Evolutionary conservation across 495 filamentous ascomycete genomes (phyloP).

Genomic region (Neurospora intermedia): DNA sequence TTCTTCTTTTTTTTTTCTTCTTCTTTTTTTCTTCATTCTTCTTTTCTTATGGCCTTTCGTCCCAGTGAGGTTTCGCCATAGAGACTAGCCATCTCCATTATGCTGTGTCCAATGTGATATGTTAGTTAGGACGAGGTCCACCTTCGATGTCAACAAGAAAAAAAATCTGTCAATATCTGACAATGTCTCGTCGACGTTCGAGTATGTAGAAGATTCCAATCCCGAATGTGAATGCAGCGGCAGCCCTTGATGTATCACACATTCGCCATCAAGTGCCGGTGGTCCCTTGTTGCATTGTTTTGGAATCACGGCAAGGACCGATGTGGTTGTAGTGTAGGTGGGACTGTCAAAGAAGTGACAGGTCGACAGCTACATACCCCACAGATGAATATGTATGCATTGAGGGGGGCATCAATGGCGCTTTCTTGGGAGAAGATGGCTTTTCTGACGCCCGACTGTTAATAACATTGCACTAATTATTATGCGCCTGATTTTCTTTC

Average conservation of each 20-base stretch:
- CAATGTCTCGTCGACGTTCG: background rate
- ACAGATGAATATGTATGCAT: too few relatives aligned
- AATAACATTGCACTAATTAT: too few relatives aligned
- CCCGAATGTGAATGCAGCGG: too few relatives aligned
- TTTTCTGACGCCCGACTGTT: background rate
- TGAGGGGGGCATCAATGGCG: background rate
- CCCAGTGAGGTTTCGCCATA: background rate
- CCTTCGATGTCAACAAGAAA: too few relatives aligned
- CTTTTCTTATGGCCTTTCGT: too few relatives aligned
- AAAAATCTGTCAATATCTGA: background rate
- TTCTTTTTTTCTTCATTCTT: too few relatives aligned
- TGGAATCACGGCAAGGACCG: background rate
- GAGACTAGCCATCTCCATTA: background rate
- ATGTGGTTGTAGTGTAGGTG: background rate
- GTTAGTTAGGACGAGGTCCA: too few relatives aligned
- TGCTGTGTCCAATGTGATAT: background rate
- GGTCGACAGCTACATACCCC: too few relatives aligned
- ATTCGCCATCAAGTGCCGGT: background rate
- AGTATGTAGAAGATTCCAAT: background rate
- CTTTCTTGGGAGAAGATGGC: background rate
- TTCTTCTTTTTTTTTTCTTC: too few relatives aligned
- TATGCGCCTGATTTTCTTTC: background rate
- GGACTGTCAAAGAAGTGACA: background rate
- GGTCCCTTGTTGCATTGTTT: background rate
- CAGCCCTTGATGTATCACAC: too few relatives aligned